phyloP scores from a whole-genome alignment of 1,284 basidiomycete species.

The Ustilago curta region DNA sequence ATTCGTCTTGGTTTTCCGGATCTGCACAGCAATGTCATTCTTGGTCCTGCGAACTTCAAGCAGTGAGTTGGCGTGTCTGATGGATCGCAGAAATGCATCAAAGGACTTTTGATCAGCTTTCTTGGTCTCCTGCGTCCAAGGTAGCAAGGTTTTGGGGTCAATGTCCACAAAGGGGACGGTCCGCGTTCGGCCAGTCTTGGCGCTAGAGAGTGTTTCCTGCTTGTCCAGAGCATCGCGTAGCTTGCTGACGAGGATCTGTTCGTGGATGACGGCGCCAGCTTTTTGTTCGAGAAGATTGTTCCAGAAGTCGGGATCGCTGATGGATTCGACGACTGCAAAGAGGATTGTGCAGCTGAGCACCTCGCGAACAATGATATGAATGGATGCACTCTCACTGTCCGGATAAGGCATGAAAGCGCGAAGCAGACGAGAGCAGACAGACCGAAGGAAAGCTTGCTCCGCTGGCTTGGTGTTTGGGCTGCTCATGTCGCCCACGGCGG shows the following conservation, averaged over 20 bases:
- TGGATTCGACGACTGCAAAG: slow-evolving; percentile 88
- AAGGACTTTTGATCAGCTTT: slow-evolving; percentile 47
- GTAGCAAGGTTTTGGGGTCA: slow-evolving; percentile 26
- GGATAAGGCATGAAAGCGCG: slow-evolving; percentile 80
- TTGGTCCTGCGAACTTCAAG: slow-evolving; percentile 54
- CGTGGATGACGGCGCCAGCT: slow-evolving; percentile 86
- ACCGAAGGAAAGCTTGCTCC: slow-evolving; percentile 85
- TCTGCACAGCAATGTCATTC: slow-evolving; percentile 55
- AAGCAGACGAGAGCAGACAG: slow-evolving; percentile 78
- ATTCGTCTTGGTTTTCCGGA: slow-evolving; percentile 52
- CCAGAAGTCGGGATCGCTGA: slow-evolving; percentile 96
- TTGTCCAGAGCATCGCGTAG: slow-evolving; percentile 72
- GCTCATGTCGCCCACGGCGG: slow-evolving; percentile 80
- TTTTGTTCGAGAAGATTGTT: slow-evolving; percentile 90
- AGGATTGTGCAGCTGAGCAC: slow-evolving; percentile 84
- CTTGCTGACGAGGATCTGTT: slow-evolving; percentile 77
- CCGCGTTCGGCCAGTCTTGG: slow-evolving; percentile 15
- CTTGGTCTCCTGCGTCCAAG: slow-evolving; percentile 35
- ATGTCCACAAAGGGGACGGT: slow-evolving; percentile 22
- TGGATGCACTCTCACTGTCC: slow-evolving; percentile 78
- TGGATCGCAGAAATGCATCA: slow-evolving; percentile 46
- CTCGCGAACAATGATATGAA: slow-evolving; percentile 82
- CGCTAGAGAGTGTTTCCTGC: slow-evolving; percentile 48
- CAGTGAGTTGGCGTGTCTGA: slow-evolving; percentile 37
- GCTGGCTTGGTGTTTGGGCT: slow-evolving; percentile 87